A percentile compares a stretch with the other conserved stretches of the same genome.
phyloP scores from a whole-genome alignment of 139 green algal genomes.

The Chlamydomonas applanata region DNA sequence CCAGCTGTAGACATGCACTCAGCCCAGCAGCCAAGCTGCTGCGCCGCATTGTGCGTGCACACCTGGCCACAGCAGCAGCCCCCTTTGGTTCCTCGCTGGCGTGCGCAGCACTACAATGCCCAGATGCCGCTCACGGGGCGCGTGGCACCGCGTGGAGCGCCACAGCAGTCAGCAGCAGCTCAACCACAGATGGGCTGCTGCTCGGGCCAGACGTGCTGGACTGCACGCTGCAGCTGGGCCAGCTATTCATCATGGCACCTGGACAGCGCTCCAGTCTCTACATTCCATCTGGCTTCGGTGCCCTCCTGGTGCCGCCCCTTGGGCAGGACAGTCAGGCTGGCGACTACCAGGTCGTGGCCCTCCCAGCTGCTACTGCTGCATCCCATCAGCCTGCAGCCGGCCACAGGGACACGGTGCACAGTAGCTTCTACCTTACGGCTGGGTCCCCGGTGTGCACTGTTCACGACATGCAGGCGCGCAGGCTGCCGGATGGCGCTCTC shows the following conservation, averaged over 20 bases:
- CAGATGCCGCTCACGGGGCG: not conserved
- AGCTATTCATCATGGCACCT: conserved; percentile 38
- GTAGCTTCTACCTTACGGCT: conserved; percentile 12
- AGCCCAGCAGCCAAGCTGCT: no score
- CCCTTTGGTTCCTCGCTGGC: no score
- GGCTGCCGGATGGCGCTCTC: not conserved
- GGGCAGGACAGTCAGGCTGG: conserved; percentile 21
- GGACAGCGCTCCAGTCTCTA: conserved; percentile 23
- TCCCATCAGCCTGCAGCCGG: no score
- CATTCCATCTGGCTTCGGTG: conserved; percentile 50
- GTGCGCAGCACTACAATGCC: not conserved
- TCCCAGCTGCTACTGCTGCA: not conserved
- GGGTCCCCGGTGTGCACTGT: no score
- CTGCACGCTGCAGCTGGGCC: conserved; percentile 54
- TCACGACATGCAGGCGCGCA: no score
- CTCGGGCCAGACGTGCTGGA: conserved; percentile 45
- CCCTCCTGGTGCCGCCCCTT: conserved; percentile 15
- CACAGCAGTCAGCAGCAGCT: not conserved
- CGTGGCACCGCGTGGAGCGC: not conserved
- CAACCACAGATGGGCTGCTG: conserved; percentile 18
- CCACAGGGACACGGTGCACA: conserved; percentile 13
- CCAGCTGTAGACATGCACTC: no score
- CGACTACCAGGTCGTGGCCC: conserved; percentile 48
- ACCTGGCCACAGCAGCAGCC: no score
- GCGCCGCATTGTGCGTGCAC: no score